Conservation (phyloP, 2,329 filamentous ascomycete species). For the Orbilia oligospora region DNA sequence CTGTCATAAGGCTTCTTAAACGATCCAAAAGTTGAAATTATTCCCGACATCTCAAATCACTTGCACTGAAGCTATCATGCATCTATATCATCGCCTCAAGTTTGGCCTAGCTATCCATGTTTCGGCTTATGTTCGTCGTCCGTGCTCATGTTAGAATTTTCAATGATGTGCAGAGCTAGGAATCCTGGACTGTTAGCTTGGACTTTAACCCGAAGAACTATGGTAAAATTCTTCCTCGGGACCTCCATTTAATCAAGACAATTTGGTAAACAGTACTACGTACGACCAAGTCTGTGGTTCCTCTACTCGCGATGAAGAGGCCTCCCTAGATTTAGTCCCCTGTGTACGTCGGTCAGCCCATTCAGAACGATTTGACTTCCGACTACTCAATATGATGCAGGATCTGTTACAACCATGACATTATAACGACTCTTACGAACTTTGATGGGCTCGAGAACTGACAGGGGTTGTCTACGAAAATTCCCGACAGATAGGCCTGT, state of each 20-base stretch:
- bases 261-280: too few species aligned
- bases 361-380: neutral
- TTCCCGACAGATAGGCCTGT: neutral
- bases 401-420: neutral
- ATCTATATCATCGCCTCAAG: neutral
- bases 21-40: neutral
- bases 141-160: neutral
- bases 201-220: too few species aligned
- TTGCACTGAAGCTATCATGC: neutral
- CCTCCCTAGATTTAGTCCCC: too few species aligned
- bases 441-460: neutral
- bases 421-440: too few species aligned
- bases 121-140: conserved; percentile 6
- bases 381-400: conserved; percentile 4
- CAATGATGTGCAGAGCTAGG: conserved; percentile 6
- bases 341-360: too few species aligned
- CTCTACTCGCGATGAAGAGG: too few species aligned
- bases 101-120: conserved; percentile 5
- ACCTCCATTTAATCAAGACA: too few species aligned
- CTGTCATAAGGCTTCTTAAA: too few species aligned
- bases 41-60: neutral
- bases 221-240: too few species aligned
- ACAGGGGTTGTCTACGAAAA: neutral
- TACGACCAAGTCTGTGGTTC: too few species aligned
- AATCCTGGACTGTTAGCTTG: too few species aligned